These are phyloP conservation scores for Globisporangium irregulare DNA, from an alignment of 352 stramenopile species.

Conservation along the genomic window DNA sequence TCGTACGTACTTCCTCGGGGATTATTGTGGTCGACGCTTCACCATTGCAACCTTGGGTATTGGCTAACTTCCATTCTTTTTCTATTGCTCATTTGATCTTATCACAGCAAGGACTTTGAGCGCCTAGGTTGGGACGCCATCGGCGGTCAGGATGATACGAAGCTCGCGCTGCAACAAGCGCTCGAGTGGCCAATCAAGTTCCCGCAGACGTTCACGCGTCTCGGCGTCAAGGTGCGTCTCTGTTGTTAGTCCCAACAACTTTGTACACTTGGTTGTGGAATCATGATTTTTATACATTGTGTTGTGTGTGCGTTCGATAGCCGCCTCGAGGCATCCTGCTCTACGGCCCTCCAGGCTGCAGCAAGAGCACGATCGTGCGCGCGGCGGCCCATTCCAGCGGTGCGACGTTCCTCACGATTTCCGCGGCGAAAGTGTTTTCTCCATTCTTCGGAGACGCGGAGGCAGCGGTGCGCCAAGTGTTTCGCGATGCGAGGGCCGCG, in stretches of 20 bases:
- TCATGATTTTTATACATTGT: too few relatives aligned
- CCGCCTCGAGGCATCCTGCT: conserved; percentile 82
- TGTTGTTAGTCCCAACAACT: not conserved
- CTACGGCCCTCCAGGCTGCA: conserved; percentile 89
- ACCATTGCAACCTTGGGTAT: not conserved
- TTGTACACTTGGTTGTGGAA: too few relatives aligned
- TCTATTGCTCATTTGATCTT: not conserved
- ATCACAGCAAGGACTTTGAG: conserved; percentile 50
- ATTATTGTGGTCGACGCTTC: not conserved
- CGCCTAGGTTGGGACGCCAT: conserved; percentile 71
- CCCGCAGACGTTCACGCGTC: conserved; percentile 60
- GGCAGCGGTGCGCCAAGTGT: conserved; percentile 74
- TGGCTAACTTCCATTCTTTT: not conserved
- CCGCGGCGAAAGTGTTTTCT: conserved; percentile 85
- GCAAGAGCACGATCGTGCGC: conserved; percentile 89
- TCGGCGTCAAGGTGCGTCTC: conserved; percentile 51
- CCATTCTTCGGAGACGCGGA: conserved; percentile 89
- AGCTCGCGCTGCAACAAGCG: conserved; percentile 75
- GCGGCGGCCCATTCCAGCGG: conserved; percentile 72
- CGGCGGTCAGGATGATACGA: conserved; percentile 66
- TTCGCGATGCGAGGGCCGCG: conserved; percentile 69
- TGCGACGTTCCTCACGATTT: conserved; percentile 86
- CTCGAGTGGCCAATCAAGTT: conserved; percentile 89
- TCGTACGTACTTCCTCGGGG: conserved; percentile 28
- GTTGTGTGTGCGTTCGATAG: not conserved